Percentiles rank a stretch among this genome's conserved stretches.
Conservation (phyloP, 2,329 filamentous ascomycete genomes). For the Paecilomyces sp. region DNA sequence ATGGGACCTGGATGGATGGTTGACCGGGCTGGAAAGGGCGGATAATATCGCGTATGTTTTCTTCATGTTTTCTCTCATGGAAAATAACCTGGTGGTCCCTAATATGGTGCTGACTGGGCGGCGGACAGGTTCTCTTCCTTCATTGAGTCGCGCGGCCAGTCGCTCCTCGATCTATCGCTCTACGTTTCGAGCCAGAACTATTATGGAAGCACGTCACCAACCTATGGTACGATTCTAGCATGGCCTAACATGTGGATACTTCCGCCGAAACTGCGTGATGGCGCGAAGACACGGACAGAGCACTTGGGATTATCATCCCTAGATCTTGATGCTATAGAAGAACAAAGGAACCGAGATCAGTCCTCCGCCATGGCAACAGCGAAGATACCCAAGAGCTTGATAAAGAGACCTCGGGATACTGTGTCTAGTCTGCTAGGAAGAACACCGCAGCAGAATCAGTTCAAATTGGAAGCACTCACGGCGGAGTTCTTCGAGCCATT, state of each 20-base stretch:
- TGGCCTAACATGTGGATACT: slow-evolving; percentile 87
- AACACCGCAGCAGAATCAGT: slow-evolving; percentile 64
- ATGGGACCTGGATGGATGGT: slow-evolving; percentile 42
- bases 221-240: slow-evolving; percentile 70
- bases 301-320: slow-evolving; percentile 63
- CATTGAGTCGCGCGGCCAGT: slow-evolving; percentile 65
- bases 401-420: slow-evolving; percentile 50
- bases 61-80: not conserved
- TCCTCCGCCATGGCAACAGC: slow-evolving; percentile 30
- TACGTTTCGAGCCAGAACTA: slow-evolving; percentile 91
- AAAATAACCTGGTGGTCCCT: not conserved
- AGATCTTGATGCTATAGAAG: slow-evolving; percentile 50
- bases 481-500: slow-evolving; percentile 66
- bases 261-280: slow-evolving; percentile 63
- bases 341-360: slow-evolving; percentile 31
- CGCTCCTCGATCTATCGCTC: slow-evolving; percentile 76
- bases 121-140: slow-evolving; percentile 52
- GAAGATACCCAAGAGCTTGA: slow-evolving; percentile 43
- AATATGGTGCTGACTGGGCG: slow-evolving; percentile 2
- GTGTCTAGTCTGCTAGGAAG: slow-evolving; percentile 55
- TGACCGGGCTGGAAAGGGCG: slow-evolving; percentile 37
- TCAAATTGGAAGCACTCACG: slow-evolving; percentile 68
- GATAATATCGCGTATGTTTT: slow-evolving; percentile 43
- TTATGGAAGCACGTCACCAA: slow-evolving; percentile 65
- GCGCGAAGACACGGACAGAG: slow-evolving; percentile 63